Conservation (phyloP, 495 filamentous ascomycete species). For the Cenococcum geophilum region DNA sequence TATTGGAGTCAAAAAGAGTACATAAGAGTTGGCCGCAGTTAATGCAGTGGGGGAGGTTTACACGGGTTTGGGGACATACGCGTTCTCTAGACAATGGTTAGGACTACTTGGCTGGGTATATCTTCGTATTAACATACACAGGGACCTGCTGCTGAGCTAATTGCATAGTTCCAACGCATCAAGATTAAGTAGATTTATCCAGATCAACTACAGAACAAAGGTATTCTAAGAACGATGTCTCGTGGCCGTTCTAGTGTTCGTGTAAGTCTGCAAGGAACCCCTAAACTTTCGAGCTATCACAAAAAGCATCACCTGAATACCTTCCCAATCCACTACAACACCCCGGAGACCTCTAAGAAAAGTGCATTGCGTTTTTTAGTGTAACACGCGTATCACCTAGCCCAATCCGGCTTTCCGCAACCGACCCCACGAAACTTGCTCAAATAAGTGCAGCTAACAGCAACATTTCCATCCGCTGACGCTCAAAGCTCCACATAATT, state of each 20-base stretch:
- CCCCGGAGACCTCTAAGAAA: neutral
- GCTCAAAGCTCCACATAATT: neutral
- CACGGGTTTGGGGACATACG: no score
- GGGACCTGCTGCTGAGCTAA: no score
- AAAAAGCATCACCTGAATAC: neutral
- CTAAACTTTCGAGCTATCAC: neutral
- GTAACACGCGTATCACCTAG: constrained; percentile 1
- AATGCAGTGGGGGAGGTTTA: no score
- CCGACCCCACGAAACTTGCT: constrained; percentile 25
- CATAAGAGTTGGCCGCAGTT: no score
- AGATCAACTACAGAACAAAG: neutral
- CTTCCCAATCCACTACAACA: neutral
- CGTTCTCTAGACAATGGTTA: no score
- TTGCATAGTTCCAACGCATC: no score
- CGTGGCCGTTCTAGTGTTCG: neutral
- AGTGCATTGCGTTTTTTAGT: neutral
- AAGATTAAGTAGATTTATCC: no score
- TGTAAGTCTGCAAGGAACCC: neutral
- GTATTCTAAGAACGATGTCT: neutral
- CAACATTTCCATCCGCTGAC: neutral
- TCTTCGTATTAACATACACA: no score
- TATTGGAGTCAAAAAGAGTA: no score
- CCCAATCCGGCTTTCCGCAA: neutral
- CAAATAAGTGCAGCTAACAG: constrained; percentile 14
- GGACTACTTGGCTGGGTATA: no score